These are phyloP conservation scores for Striga asiatica DNA, from an alignment of 257 asterid species.

Conservation along the genomic window DNA sequence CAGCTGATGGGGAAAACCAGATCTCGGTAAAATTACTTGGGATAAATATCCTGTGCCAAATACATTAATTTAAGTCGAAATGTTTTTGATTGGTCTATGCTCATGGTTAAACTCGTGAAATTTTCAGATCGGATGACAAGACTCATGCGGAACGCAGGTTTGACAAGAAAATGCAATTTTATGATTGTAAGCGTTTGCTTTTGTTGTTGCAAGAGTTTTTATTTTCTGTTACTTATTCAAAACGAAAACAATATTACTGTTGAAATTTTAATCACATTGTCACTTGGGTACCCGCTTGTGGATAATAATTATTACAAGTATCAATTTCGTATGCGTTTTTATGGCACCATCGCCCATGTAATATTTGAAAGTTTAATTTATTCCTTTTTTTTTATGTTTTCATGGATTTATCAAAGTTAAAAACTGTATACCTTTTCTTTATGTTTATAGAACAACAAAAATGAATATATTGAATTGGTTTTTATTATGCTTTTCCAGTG, in stretches of 20 bases:
- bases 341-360: too few species aligned
- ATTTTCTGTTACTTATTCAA: neutral
- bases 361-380: too few species aligned
- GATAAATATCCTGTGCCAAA: neutral
- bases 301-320: too few species aligned
- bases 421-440: too few species aligned
- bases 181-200: slow-evolving; percentile 30
- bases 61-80: neutral
- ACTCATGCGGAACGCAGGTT: slow-evolving; percentile 49
- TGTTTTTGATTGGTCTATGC: too few species aligned
- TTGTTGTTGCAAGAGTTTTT: neutral
- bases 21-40: slow-evolving; percentile 21
- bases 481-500: slow-evolving; percentile 35
- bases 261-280: neutral
- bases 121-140: slow-evolving; percentile 35
- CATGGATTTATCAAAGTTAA: too few species aligned
- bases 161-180: slow-evolving; percentile 60
- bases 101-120: neutral
- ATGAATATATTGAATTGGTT: neutral
- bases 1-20: slow-evolving; percentile 36
- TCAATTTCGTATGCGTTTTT: too few species aligned
- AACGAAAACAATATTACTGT: neutral
- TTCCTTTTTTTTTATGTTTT: too few species aligned
- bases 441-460: too few species aligned
- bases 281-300: neutral